A percentile compares a stretch with the other conserved stretches of the same genome.
These are phyloP conservation scores for Ramichloridium luteum DNA, from an alignment of 2,329 filamentous ascomycete genomes.

Conservation along the genomic window DNA sequence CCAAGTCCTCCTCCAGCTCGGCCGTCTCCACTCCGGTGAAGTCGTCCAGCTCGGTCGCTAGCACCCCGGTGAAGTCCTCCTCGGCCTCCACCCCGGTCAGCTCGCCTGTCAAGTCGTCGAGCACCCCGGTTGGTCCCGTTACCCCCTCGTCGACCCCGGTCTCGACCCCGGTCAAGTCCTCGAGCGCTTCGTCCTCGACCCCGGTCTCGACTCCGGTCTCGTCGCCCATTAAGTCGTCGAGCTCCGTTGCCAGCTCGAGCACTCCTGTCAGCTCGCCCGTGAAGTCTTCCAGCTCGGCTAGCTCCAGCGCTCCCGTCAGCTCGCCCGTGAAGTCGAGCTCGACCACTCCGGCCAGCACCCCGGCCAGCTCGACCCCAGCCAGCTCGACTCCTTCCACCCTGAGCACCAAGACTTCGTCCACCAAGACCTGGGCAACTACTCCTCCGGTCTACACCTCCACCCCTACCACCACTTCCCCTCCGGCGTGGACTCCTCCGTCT, in stretches of 20 bases:
- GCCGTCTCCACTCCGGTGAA: background rate
- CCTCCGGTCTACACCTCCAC: background rate
- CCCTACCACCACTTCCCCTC: background rate
- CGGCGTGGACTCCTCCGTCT: background rate
- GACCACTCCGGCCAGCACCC: conserved; percentile 1
- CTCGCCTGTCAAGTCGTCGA: background rate
- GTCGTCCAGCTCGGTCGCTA: background rate
- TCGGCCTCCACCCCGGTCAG: background rate
- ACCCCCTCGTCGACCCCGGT: background rate
- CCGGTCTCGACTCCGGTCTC: background rate
- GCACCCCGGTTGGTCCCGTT: background rate
- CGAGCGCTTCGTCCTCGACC: no score
- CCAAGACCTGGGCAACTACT: background rate
- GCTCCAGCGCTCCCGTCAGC: no score
- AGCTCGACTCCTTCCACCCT: background rate
- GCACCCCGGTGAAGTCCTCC: background rate
- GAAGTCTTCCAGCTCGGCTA: background rate
- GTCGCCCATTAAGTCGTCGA: background rate
- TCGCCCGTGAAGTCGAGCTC: background rate
- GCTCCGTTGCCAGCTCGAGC: background rate
- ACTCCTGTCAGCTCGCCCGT: background rate
- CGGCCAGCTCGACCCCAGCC: background rate
- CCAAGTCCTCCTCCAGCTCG: no score
- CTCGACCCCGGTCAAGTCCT: background rate
- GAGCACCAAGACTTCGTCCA: background rate